These are phyloP conservation scores for Phlyctochytrium bullatum DNA, from an alignment of 192 early-diverging fungal genomes.

Conservation along the genomic window DNA sequence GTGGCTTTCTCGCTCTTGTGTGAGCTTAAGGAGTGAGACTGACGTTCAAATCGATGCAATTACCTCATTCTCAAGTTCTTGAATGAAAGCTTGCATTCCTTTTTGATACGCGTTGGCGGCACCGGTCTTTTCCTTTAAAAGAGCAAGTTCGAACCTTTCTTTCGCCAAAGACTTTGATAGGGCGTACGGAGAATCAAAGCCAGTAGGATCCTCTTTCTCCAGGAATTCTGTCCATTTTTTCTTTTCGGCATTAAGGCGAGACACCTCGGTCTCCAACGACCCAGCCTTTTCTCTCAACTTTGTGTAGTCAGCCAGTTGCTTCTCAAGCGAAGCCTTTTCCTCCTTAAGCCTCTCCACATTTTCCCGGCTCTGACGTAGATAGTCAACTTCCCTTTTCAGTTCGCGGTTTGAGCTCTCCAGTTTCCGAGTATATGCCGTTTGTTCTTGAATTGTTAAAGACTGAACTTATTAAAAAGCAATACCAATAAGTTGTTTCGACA, in stretches of 20 bases:
- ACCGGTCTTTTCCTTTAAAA: conserved; percentile 37
- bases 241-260: conserved; percentile 48
- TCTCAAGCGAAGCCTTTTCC: conserved; percentile 30
- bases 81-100: conserved; percentile 33
- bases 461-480: too few species aligned
- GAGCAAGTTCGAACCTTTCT: conserved; percentile 44
- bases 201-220: conserved; percentile 37
- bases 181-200: conserved; percentile 50
- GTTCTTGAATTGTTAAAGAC: conserved; percentile 39
- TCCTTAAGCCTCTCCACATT: conserved; percentile 33
- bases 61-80: conserved; percentile 27
- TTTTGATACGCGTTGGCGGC: conserved; percentile 32
- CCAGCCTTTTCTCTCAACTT: conserved; percentile 40
- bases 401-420: conserved; percentile 57
- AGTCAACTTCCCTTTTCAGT: conserved; percentile 44
- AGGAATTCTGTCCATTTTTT: conserved; percentile 48
- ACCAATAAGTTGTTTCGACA: too few species aligned
- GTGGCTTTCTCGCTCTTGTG: too few species aligned
- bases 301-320: conserved; percentile 23
- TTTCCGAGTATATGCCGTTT: conserved; percentile 50
- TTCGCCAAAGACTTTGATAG: conserved; percentile 45
- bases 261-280: conserved; percentile 48
- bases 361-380: conserved; percentile 23
- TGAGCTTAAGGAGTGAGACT: too few species aligned
- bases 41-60: too few species aligned